Conservation (phyloP, 2,329 filamentous ascomycete species). For the Coniochaeta sp. region DNA sequence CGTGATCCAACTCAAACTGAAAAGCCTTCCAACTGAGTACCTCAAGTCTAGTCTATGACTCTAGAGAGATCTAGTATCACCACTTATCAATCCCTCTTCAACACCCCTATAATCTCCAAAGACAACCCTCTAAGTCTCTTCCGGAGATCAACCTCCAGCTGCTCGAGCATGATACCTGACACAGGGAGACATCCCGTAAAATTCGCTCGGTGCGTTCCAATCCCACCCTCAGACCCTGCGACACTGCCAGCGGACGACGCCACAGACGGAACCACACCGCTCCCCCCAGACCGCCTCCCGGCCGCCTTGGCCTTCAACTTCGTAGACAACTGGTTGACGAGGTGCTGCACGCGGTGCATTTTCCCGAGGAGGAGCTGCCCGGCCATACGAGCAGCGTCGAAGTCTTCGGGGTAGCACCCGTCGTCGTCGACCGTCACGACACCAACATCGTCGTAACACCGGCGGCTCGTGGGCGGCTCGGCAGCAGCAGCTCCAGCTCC, state of each 20-base stretch:
- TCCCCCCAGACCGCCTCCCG: not conserved
- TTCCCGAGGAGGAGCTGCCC: slow-evolving; percentile 27
- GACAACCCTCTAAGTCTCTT: slow-evolving; percentile 10
- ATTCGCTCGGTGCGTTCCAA: not conserved
- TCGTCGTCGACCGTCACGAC: no score
- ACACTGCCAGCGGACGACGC: not conserved
- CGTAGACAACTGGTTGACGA: slow-evolving; percentile 16
- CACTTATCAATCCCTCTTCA: slow-evolving; percentile 3
- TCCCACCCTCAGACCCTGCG: not conserved
- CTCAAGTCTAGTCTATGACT: not conserved
- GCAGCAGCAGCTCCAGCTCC: no score
- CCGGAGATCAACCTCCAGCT: slow-evolving; percentile 13
- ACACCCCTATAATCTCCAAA: slow-evolving; percentile 8
- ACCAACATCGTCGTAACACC: no score
- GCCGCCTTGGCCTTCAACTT: slow-evolving; percentile 10
- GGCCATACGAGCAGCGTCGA: slow-evolving; percentile 14
- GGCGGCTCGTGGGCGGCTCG: no score
- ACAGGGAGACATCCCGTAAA: not conserved
- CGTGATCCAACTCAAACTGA: no score
- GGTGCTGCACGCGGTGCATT: slow-evolving; percentile 23
- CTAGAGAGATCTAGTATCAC: not conserved
- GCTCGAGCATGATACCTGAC: slow-evolving; percentile 11
- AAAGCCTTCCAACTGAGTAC: not conserved
- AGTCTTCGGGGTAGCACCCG: slow-evolving; percentile 8
- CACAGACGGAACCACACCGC: not conserved